These are phyloP conservation scores for Cutaneotrichosporon daszewskae DNA, from an alignment of 1,284 basidiomycete species.

Conservation along the genomic window DNA sequence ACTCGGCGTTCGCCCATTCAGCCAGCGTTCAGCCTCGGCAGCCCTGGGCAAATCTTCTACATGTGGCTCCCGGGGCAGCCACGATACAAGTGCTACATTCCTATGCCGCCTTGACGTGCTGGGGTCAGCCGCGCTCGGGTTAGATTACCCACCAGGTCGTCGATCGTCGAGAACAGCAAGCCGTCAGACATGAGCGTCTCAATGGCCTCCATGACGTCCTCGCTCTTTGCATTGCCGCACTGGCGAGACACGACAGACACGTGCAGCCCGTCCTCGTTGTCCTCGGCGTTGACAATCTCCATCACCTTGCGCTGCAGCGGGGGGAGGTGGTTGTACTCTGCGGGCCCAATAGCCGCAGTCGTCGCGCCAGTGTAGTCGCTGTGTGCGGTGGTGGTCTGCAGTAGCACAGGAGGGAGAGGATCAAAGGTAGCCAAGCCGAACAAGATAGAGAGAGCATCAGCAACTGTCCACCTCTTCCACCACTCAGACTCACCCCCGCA, in stretches of 20 bases:
- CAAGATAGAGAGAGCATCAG: neutral
- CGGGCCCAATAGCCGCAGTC: constrained; percentile 8
- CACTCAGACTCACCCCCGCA: neutral
- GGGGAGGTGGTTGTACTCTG: constrained; percentile 55
- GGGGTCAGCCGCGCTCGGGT: neutral
- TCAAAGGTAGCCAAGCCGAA: neutral
- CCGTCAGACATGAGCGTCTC: constrained; percentile 65
- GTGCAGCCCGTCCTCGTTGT: constrained; percentile 56
- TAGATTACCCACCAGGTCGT: constrained; percentile 52
- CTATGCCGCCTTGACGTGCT: constrained; percentile 34
- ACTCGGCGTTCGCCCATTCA: no score
- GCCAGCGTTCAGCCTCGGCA: no score
- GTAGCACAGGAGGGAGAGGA: no score
- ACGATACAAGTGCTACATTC: no score
- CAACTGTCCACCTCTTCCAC: neutral
- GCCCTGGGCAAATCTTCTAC: no score
- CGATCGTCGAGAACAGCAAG: constrained; percentile 61
- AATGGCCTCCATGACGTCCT: constrained; percentile 54
- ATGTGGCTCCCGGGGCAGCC: no score
- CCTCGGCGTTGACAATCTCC: constrained; percentile 53
- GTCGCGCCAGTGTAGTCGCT: constrained; percentile 33
- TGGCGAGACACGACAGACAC: constrained; percentile 55
- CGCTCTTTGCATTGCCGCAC: constrained; percentile 25
- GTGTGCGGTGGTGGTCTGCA: constrained; percentile 5
- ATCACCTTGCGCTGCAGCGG: constrained; percentile 62